Base-by-base conservation (phyloP, 208 protist genomes). In the Sergeia podlipaevii region DNA sequence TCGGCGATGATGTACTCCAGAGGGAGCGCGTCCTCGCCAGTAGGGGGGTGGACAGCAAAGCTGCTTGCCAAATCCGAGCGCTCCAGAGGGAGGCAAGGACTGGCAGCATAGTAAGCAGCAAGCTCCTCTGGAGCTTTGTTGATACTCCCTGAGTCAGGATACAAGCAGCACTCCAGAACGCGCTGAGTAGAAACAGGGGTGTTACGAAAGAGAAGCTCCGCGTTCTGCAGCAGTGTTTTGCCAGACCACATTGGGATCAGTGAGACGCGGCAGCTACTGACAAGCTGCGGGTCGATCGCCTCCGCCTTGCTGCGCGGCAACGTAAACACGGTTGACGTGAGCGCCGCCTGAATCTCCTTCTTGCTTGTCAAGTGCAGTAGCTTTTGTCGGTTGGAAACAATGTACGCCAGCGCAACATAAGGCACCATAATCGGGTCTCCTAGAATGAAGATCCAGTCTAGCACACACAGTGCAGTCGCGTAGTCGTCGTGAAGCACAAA, bases 1-100 rank as follows among this genome's bases (percentile, higher is more conserved):
- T 97, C 89, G n/a, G 91, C 58, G 3, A 97, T 64, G 47, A 94
- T 64, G 62, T 91, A 96, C 58, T 83, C 71, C 3, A 87, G 52
- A 21, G 70, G 58, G 17, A 43, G 20, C 43, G 18, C 50, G 6
- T 63, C 47, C 6, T 21, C 37, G 2, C 21, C 8, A 24, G 49
- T n/a, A 15, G 28, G 11, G 24, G 30, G 15, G 10, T 48, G 20
- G 3, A 39, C 17, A 2, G 77, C 41, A 42, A 96, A 96, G 24
- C 78, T 77, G 7, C 74, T 33, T 3, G 63, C 71, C 52, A 91
- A 49, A 60, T 96, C 89, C 20, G 62, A 60, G 18, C 81, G 71
- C 60, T 93, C 84, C 7, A 96, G 55, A 2, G 89, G 83, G 3
- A 96, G 62, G 43, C 72, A 62, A 2, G 76, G 65, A 4, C 58